Conservation (phyloP, 2,329 filamentous ascomycete species). For the Beauveria medogensis region DNA sequence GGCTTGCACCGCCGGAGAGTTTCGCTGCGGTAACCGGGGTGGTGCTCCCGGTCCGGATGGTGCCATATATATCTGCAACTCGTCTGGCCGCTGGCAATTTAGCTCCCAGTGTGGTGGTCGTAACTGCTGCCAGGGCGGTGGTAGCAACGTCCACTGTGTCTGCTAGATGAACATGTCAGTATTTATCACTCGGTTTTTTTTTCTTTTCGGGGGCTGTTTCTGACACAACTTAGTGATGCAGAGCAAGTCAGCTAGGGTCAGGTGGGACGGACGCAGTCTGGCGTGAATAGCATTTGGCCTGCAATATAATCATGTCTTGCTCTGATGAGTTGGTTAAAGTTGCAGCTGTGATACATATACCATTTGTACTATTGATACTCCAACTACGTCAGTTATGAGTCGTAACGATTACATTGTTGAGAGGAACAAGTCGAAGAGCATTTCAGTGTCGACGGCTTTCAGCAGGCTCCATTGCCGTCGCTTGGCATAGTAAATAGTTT, state of each 20-base stretch:
- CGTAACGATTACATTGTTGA: too few species aligned
- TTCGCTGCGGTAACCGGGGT: background rate
- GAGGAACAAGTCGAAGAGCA: background rate
- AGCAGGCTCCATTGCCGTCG: background rate
- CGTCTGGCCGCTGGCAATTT: background rate
- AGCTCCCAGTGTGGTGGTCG: background rate
- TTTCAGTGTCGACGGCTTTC: background rate
- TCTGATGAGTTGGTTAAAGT: background rate
- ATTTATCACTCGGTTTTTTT: background rate
- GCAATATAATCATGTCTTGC: background rate
- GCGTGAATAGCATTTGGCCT: background rate
- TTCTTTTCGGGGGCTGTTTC: background rate
- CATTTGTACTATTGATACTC: too few species aligned
- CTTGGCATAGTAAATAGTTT: background rate
- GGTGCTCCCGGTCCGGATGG: constrained; percentile 1
- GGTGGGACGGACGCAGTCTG: background rate
- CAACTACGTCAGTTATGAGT: too few species aligned
- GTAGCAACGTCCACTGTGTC: background rate
- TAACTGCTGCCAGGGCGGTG: constrained; percentile 2
- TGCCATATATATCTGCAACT: background rate
- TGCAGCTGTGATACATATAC: too few species aligned
- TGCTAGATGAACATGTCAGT: background rate
- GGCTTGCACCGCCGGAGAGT: background rate
- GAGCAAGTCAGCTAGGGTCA: background rate
- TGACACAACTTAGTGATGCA: background rate